Conservation (phyloP, 2,329 filamentous ascomycete genomes). For the Epichloe gansuensis region DNA sequence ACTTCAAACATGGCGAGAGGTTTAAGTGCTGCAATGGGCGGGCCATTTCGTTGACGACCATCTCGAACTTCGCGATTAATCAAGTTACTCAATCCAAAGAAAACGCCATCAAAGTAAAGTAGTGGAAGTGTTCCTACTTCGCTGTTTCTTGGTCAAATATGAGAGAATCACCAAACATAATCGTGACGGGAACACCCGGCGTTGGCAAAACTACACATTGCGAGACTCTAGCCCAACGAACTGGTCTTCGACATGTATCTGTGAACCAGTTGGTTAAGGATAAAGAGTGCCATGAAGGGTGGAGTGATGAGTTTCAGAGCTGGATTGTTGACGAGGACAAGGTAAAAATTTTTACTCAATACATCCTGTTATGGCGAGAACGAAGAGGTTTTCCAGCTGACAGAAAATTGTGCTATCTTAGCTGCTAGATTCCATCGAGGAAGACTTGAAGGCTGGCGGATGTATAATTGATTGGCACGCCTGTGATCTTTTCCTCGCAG, state of each 20-base stretch:
- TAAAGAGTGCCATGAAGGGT: constrained; percentile 74
- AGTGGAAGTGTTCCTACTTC: not conserved
- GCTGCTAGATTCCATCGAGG: constrained; percentile 82
- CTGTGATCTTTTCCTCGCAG: constrained; percentile 83
- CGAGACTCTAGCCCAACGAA: constrained; percentile 64
- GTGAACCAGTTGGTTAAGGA: constrained; percentile 92
- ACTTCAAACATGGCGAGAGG: not conserved
- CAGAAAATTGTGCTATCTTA: constrained; percentile 19
- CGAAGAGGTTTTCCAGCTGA: constrained; percentile 7
- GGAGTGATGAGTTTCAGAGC: constrained; percentile 71
- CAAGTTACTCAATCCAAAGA: not conserved
- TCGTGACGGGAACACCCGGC: constrained; percentile 90
- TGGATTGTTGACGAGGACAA: constrained; percentile 97
- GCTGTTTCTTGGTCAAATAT: constrained; percentile 11
- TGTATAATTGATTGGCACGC: constrained; percentile 97
- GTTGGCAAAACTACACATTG: constrained; percentile 93
- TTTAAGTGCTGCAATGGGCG: not conserved
- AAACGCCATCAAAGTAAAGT: not conserved
- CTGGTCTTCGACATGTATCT: constrained; percentile 69
- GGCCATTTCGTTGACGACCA: not conserved
- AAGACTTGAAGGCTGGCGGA: constrained; percentile 65
- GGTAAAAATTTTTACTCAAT: constrained; percentile 34
- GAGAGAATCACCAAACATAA: constrained; percentile 65
- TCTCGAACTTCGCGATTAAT: not conserved
- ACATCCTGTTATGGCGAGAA: not conserved